Evolutionary conservation across 805 yeast genomes (phyloP).

Genomic region (Debaryomyces hansenii): DNA sequence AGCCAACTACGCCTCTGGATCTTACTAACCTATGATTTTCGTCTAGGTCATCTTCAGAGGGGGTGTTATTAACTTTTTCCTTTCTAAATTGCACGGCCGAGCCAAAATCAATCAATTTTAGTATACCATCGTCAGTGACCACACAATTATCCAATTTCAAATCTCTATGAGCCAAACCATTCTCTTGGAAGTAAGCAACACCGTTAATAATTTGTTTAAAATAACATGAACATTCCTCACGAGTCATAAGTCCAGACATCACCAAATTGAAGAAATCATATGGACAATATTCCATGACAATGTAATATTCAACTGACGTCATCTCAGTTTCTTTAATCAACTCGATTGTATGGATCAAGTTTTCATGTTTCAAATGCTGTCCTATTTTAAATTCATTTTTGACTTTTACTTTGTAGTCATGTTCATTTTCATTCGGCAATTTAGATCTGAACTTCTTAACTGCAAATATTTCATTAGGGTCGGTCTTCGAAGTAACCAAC

Average conservation of each 20-base stretch:
- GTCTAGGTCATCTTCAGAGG: conserved; percentile 26
- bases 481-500: conserved; percentile 61
- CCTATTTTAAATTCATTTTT: conserved; percentile 83
- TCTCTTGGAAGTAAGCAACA: conserved; percentile 68
- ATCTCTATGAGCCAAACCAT: conserved; percentile 92
- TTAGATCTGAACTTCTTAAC: conserved; percentile 81
- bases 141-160: conserved; percentile 93
- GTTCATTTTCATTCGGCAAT: conserved; percentile 57
- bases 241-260: conserved; percentile 80
- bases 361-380: conserved; percentile 68
- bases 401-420: conserved; percentile 75
- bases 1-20: conserved; percentile 88
- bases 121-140: conserved; percentile 67
- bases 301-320: conserved; percentile 44
- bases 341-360: conserved; percentile 79
- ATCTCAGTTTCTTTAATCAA: conserved; percentile 58
- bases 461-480: conserved; percentile 61
- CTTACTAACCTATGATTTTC: conserved; percentile 51
- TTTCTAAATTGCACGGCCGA: conserved; percentile 82
- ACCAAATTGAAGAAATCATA: conserved; percentile 91
- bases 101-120: conserved; percentile 92
- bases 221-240: conserved; percentile 72
- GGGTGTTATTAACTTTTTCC: conserved; percentile 25
- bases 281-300: conserved; percentile 92
- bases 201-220: conserved; percentile 80